Evolutionary conservation across 2,329 filamentous ascomycete genomes (phyloP).

Genomic region (Fusarium tuaranense): DNA sequence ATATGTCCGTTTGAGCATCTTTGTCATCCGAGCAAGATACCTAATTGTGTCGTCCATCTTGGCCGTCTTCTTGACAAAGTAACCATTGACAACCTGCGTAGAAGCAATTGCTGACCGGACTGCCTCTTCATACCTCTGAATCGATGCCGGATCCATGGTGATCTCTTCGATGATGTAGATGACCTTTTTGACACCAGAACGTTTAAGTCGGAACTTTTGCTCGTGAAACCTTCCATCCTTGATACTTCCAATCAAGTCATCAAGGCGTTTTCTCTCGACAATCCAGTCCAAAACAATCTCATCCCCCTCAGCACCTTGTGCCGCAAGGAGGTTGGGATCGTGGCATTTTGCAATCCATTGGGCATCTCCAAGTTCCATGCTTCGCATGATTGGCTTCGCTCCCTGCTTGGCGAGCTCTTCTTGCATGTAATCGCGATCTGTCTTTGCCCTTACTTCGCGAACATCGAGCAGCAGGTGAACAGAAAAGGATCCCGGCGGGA

Average conservation of each 20-base stretch:
- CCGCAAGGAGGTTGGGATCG: conserved; percentile 66
- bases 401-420: conserved; percentile 76
- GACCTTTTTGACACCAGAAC: conserved; percentile 80
- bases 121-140: conserved; percentile 71
- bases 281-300: conserved; percentile 85
- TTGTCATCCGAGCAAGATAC: conserved; percentile 80
- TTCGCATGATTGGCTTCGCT: conserved; percentile 73
- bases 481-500: conserved; percentile 75
- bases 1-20: conserved; percentile 74
- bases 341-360: conserved; percentile 83
- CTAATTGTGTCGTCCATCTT: conserved; percentile 83
- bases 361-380: conserved; percentile 79
- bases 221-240: conserved; percentile 87
- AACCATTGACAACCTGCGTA: conserved; percentile 82
- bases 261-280: conserved; percentile 82
- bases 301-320: conserved; percentile 70
- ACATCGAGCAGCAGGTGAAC: conserved; percentile 80
- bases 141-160: conserved; percentile 65
- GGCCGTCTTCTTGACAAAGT: conserved; percentile 80
- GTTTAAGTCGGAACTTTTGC: conserved; percentile 83
- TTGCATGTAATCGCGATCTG: conserved; percentile 81
- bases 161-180: conserved; percentile 85
- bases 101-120: conserved; percentile 80
- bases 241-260: conserved; percentile 83
- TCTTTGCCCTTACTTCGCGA: conserved; percentile 79